Base-by-base conservation (phyloP, 345 rosid species). In the Arabidopsis suecica region DNA sequence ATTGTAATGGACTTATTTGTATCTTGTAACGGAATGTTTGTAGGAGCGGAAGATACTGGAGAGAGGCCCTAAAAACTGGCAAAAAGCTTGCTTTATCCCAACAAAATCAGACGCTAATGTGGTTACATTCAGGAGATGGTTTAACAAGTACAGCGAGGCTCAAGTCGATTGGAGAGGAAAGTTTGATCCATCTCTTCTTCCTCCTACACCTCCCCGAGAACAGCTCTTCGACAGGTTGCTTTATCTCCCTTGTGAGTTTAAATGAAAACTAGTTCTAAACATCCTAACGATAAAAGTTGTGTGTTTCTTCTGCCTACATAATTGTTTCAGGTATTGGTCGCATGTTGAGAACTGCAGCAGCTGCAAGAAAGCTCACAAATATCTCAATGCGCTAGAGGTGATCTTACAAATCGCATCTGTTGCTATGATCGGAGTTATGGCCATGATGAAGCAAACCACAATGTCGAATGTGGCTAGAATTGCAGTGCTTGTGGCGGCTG, bases 21-120 rank as follows among this genome's bases (percentile, higher is more conserved):
- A 23, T 12, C 37, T 61, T 65, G 58, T 56, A 44, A 64, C 5
- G 51, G 12, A 23, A 49, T 3, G 4, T 18, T 59, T 54, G 41
- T 51, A 91, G 98, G 98, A 93, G 87, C 86, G 86, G 61, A 91
- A 86, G 83, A 83, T 93, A 82, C 79, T 79, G 84, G 97, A 87
- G n/a, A 54, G 76, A 33, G 97, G 91, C 32, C 53, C 83, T 56
- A 71, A 84, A n/a, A 91, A 91, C 74, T 93, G 97, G 97, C 94
- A 86, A 63, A 91, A 89, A 62, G 86, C 88, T 57, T 91, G 97
- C 79, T 93, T 87, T 59, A 78, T 89, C 68, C 97, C 97, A 33
- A 91, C 94, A 18, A 84, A 88, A 62, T 82, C 98, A 7, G 97
- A 91, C 74, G 90, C 86, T 6, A 82, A 81, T 16, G 90, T 93